Base-by-base conservation (phyloP, 1,284 basidiomycete species). In the Sphaerobolus stellatus region DNA sequence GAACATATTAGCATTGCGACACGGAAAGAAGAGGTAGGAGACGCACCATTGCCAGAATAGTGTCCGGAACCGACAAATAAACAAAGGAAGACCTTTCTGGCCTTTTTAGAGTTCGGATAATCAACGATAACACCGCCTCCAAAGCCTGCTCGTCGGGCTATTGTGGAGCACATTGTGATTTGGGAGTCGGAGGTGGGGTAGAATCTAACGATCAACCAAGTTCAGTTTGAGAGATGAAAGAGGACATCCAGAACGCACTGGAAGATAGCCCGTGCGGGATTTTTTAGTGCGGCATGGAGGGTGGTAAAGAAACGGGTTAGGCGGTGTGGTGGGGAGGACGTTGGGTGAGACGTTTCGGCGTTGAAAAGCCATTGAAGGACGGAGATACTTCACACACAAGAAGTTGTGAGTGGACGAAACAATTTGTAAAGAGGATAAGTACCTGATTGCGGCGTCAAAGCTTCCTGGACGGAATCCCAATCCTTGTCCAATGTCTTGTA, bases 331-430 rank as follows among this genome's bases (percentile, higher is more conserved):
- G 97, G 97, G 2, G 94, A 96, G 55, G 89, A 90, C 20, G 88
- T 90, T 31, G 94, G 91, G 59, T 92, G 86, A 3, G 91, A 88
- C 27, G 93, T 90, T 71, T 99, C 97, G 36, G 97, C 96, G 69
- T 99, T 99, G 58, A 98, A 82, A 1, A 99, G 81, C 97, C 97
- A 99, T 75, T 99, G 97, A 2, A 99, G 79, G 24, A 98, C 97
- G 20, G 97, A 99, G 67, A 99, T 92, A 66, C 94, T 97, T 63
- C 14, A 49, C 31, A 41, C 38, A 8, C 24, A 46, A 36, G 22
- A 45, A n/a, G 36, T n/a, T 41, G 45, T 45, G 27, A 20, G 14
- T 41, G 25, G 3, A 18, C 45, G 27, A 25, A 34, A 40, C 20
- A 55, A 38, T 28, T 55, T 22, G 64, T n/a, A 34, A 25, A 28